Base-by-base conservation (phyloP, 1,139 yeast genomes). In the Yarrowia galli region DNA sequence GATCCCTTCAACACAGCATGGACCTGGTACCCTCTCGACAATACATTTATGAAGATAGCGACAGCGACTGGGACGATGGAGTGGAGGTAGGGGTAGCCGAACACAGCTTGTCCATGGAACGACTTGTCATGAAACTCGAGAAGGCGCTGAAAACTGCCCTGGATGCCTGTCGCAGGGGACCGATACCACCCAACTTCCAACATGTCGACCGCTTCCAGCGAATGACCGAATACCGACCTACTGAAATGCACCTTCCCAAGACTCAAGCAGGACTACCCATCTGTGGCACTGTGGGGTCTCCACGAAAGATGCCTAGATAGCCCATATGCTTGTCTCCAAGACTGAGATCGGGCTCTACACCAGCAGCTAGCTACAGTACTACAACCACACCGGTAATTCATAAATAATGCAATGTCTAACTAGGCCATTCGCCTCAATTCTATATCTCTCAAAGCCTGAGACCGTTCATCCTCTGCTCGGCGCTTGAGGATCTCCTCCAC, bases 401-500 rank as follows among this genome's bases (percentile, higher is more conserved):
- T 63, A 63, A 51, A 63, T 63, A 63, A 63, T 51, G 60, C 58
- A 63, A 63, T 63, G 56, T 48, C 58, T 48, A 48, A 63, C 38
- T 48, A 63, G 67, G 67, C 60, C 67, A 48, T 36, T 16, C 56
- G 67, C 58, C 67, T 46, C 60, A 48, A 23, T 36, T 63, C 67
- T 48, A 48, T 63, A 51, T 51, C 67, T 25, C 38, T 63, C 58
- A 46, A 7, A 16, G 48, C 67, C 63, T 54, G 67, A 18, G 38
- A 60, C 22, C 67, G 46, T 22, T 65, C 67, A 60, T 76, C 77
- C 36, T 72, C 72, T 68, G 76, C 79, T 53, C 81, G 76, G 12
- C 78, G 73, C 61, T 76, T 76, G 46, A 79, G 71, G 65, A 79
- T 79, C 67, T 79, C 80, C 43, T 76, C 75, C 40, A 79, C 76